Conservation (phyloP, 2,329 filamentous ascomycete genomes). For the Paraphoma chrysanthemicola region DNA sequence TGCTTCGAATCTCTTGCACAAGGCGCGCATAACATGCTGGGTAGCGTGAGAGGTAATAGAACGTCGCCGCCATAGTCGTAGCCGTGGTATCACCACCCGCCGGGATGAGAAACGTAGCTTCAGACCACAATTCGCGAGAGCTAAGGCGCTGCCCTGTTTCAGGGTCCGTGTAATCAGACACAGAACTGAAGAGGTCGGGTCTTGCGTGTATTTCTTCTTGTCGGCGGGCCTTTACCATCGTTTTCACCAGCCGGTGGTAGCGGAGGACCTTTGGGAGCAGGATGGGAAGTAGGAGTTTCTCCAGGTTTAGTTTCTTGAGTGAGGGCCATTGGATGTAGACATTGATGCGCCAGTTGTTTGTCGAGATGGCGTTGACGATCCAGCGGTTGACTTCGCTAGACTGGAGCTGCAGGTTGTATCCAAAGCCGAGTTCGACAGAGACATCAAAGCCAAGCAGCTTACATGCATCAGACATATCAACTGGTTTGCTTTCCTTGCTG, state of each 20-base stretch:
- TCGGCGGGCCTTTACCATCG: constrained; percentile 8
- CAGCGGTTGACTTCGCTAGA: constrained; percentile 32
- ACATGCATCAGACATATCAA: constrained; percentile 15
- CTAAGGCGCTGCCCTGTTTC: constrained; percentile 33
- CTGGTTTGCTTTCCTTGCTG: neutral
- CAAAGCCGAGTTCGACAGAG: constrained; percentile 50
- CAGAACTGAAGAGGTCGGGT: constrained; percentile 50
- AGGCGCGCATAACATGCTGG: constrained; percentile 23
- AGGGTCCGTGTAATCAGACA: constrained; percentile 48
- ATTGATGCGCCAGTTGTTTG: constrained; percentile 16
- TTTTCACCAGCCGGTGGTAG: neutral
- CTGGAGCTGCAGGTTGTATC: constrained; percentile 40
- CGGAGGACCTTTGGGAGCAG: constrained; percentile 8
- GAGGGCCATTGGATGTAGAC: constrained; percentile 16
- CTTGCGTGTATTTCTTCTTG: constrained; percentile 15
- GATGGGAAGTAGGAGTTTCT: constrained; percentile 8
- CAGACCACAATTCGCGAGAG: constrained; percentile 16
- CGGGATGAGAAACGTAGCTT: constrained; percentile 18
- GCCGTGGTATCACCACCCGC: constrained; percentile 8
- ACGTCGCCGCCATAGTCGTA: neutral
- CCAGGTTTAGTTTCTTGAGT: constrained; percentile 10
- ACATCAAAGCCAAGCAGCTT: constrained; percentile 44
- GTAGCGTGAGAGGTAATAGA: constrained; percentile 49
- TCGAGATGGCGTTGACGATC: constrained; percentile 32
- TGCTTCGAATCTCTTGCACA: constrained; percentile 18